Percentiles rank a stretch among this genome's conserved stretches.
These are phyloP conservation scores for Annulohypoxylon maeteangense DNA, from an alignment of 495 filamentous ascomycete genomes.

Conservation along the genomic window DNA sequence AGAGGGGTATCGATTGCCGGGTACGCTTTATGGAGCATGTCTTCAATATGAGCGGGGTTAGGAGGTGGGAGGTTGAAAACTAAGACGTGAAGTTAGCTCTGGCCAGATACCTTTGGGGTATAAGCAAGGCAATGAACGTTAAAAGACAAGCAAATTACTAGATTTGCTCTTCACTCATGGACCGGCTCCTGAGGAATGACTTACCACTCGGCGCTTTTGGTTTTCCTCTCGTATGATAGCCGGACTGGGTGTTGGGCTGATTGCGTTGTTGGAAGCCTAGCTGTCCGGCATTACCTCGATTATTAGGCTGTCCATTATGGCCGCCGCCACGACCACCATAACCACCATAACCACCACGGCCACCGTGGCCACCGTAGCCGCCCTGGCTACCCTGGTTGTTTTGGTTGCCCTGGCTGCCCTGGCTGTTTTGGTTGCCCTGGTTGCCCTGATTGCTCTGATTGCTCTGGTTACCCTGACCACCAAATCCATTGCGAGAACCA, in stretches of 20 bases:
- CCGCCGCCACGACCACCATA: background rate
- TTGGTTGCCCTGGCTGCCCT: no score
- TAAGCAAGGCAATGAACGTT: background rate
- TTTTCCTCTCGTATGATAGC: conserved; percentile 37
- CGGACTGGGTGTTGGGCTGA: background rate
- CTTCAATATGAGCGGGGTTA: conserved; percentile 45
- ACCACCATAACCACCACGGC: background rate
- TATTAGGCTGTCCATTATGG: conserved; percentile 1
- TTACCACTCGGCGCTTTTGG: conserved; percentile 40
- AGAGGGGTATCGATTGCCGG: conserved; percentile 59
- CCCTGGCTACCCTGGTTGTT: no score
- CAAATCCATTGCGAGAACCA: conserved; percentile 6
- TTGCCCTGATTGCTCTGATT: no score
- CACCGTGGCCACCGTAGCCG: background rate
- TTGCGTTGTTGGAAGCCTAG: background rate
- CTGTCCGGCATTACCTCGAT: conserved; percentile 41
- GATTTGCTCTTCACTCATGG: conserved; percentile 25
- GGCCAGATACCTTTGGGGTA: background rate
- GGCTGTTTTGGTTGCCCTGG: no score
- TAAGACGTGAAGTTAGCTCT: conserved; percentile 35
- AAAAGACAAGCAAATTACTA: background rate
- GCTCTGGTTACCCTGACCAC: no score
- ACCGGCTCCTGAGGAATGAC: conserved; percentile 39
- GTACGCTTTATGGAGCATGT: conserved; percentile 53
- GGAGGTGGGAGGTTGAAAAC: conserved; percentile 46